Conservation (phyloP, 2,329 filamentous ascomycete genomes). For the Dissoconium aciculare region DNA sequence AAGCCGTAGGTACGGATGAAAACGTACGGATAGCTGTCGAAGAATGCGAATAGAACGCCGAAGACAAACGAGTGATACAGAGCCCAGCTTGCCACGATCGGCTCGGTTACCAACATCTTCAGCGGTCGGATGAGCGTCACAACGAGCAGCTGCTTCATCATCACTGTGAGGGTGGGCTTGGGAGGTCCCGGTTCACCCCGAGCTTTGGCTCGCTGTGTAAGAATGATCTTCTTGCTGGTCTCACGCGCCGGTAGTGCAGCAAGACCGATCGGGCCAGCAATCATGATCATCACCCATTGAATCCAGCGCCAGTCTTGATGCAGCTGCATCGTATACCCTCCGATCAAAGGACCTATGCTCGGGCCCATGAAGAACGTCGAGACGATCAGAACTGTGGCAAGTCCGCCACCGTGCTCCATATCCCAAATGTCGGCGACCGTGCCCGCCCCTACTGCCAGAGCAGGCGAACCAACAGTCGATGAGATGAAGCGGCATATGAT, state of each 20-base stretch:
- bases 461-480: constrained; percentile 25
- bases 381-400: constrained; percentile 25
- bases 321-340: constrained; percentile 29
- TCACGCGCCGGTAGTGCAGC: constrained; percentile 34
- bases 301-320: constrained; percentile 30
- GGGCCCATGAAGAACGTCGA: constrained; percentile 30
- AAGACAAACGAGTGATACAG: constrained; percentile 22
- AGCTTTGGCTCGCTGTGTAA: constrained; percentile 25
- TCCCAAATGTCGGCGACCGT: constrained; percentile 30
- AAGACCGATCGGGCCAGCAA: constrained; percentile 22
- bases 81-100: constrained; percentile 22
- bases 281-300: constrained; percentile 31
- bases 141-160: constrained; percentile 19
- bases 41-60: constrained; percentile 21
- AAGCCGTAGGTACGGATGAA: constrained; percentile 62
- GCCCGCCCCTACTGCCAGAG: constrained; percentile 30
- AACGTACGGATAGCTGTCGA: constrained; percentile 22
- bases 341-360: constrained; percentile 26
- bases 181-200: constrained; percentile 17
- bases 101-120: constrained; percentile 24
- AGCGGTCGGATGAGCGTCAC: constrained; percentile 22
- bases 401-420: constrained; percentile 20
- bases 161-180: constrained; percentile 13
- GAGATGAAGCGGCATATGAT: constrained; percentile 32
- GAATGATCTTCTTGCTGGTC: constrained; percentile 40